Evolutionary conservation across 2,329 filamentous ascomycete genomes (phyloP).

Genomic region (Colletotrichum falcatum): DNA sequence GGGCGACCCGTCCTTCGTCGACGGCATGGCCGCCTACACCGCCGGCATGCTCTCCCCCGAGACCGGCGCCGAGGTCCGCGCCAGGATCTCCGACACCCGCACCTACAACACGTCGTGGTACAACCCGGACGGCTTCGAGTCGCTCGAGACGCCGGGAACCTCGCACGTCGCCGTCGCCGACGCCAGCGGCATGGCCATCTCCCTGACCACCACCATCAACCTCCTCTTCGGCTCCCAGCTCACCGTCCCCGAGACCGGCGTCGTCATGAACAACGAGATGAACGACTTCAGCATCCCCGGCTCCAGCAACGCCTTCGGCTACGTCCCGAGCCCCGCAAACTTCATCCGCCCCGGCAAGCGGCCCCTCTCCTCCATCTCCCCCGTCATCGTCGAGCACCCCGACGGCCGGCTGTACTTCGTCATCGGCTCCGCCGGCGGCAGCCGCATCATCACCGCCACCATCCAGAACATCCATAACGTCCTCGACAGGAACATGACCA

Average conservation of each 20-base stretch:
- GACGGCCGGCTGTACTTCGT: conserved; percentile 78
- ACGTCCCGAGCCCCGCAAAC: conserved; percentile 79
- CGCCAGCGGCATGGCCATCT: conserved; percentile 76
- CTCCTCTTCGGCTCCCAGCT: conserved; percentile 81
- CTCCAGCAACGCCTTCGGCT: conserved; percentile 79
- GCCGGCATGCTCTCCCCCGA: conserved; percentile 73
- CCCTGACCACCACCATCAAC: conserved; percentile 85
- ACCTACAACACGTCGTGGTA: conserved; percentile 56
- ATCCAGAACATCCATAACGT: conserved; percentile 83
- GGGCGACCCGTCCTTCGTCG: conserved; percentile 80
- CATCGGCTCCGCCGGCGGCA: conserved; percentile 84
- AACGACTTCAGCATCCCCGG: conserved; percentile 84
- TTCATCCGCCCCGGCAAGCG: conserved; percentile 82
- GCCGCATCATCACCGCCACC: conserved; percentile 84
- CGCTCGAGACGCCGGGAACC: conserved; percentile 73
- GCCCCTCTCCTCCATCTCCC: conserved; percentile 81
- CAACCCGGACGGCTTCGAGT: conserved; percentile 61
- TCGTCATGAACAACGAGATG: conserved; percentile 76
- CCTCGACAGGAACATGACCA: conserved; percentile 73
- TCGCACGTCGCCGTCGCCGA: conserved; percentile 77
- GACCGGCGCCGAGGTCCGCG: conserved; percentile 64
- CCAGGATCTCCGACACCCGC: conserved; percentile 56
- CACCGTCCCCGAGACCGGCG: conserved; percentile 83
- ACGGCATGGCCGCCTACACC: conserved; percentile 70
- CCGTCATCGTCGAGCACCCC: conserved; percentile 78